phyloP scores from a whole-genome alignment of 495 filamentous ascomycete species.

The Aspergillus carlsbadensis region DNA sequence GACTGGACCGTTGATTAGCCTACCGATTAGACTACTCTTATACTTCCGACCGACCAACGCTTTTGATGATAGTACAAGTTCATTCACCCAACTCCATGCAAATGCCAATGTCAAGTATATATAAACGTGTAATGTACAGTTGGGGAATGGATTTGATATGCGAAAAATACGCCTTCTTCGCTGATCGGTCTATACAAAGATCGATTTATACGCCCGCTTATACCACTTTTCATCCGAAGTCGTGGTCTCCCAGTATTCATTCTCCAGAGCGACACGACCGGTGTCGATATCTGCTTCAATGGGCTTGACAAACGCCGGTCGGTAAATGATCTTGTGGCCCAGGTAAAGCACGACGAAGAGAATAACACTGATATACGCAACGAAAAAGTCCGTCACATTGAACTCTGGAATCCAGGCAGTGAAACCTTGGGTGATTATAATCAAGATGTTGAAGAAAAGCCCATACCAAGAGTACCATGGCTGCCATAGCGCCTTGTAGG shows the following conservation, averaged over 20 bases:
- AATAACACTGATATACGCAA: conserved; percentile 61
- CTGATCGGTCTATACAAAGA: conserved; percentile 20
- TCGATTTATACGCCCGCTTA: conserved; percentile 26
- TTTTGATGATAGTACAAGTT: no score
- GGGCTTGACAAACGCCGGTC: conserved; percentile 39
- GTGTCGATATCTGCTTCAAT: conserved; percentile 51
- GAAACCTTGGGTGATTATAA: conserved; percentile 70
- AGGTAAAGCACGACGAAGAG: conserved; percentile 57
- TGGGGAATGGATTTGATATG: background rate
- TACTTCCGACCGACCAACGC: no score
- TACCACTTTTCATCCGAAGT: conserved; percentile 42
- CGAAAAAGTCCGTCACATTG: conserved; percentile 57
- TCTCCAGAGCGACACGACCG: conserved; percentile 40
- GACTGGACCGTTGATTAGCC: no score
- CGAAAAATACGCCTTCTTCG: no score
- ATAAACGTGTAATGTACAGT: conserved; percentile 4
- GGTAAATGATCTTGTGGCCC: conserved; percentile 55
- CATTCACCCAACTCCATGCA: conserved; percentile 9
- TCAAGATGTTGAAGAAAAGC: conserved; percentile 62
- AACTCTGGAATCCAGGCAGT: conserved; percentile 62
- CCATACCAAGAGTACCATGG: conserved; percentile 61
- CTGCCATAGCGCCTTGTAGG: conserved; percentile 58
- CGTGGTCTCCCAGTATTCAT: conserved; percentile 45
- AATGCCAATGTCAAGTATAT: conserved; percentile 5
- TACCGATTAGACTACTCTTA: no score